Conservation (phyloP, 495 filamentous ascomycete species). For the Podospora sp. region DNA sequence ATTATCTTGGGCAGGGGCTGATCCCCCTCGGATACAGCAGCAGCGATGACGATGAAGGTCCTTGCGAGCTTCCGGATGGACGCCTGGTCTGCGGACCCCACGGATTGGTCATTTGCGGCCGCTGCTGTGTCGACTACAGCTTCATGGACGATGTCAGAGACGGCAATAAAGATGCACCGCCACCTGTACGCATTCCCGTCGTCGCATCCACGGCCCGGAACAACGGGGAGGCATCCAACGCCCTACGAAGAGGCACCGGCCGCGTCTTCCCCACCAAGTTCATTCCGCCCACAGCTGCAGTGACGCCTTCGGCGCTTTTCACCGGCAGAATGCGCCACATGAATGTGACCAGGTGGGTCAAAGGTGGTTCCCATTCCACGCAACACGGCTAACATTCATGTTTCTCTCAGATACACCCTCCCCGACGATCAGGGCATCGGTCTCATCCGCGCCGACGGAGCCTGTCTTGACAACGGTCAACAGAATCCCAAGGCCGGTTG, state of each 20-base stretch:
- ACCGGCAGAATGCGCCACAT: conserved; percentile 16
- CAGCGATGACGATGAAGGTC: conserved; percentile 30
- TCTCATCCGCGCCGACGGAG: conserved; percentile 39
- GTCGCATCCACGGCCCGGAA: not conserved
- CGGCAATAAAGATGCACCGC: conserved; percentile 15
- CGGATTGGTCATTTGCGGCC: conserved; percentile 27
- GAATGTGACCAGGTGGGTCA: not conserved
- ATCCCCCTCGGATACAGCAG: conserved; percentile 9
- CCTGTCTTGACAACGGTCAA: conserved; percentile 42
- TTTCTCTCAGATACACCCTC: conserved; percentile 34
- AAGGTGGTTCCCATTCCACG: not conserved
- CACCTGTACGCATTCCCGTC: too few relatives aligned
- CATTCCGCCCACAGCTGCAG: conserved; percentile 26
- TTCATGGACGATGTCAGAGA: not conserved
- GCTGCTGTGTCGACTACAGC: conserved; percentile 32
- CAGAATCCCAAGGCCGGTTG: conserved; percentile 41
- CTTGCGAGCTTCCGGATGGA: conserved; percentile 33
- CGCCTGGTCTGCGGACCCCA: conserved; percentile 31
- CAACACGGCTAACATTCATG: not conserved
- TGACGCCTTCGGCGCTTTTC: conserved; percentile 31
- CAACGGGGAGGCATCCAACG: too few relatives aligned
- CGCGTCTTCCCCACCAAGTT: conserved; percentile 36
- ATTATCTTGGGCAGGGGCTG: conserved; percentile 9
- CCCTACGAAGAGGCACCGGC: conserved; percentile 32
- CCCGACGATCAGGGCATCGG: conserved; percentile 19